Percentiles rank a stretch among this genome's conserved stretches.
phyloP scores from a whole-genome alignment of 768 basidiomycete genomes.

The Lactarius sanguifluus region DNA sequence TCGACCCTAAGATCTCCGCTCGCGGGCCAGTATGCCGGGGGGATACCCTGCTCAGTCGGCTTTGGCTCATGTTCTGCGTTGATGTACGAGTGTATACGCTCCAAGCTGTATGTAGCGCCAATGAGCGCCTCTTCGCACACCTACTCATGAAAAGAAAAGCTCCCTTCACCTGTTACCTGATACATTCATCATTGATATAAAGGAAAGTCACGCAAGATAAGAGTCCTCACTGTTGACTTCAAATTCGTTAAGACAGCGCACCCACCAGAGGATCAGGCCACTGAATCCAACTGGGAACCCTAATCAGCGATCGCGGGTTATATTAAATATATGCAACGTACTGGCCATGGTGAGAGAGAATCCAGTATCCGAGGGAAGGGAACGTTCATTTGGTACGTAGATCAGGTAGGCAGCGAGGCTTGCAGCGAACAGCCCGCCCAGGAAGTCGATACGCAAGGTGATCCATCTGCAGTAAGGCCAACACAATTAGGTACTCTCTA shows the following conservation, averaged over 20 bases:
- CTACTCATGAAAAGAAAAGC: conserved; percentile 1
- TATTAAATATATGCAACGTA: conserved; percentile 39
- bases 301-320: too few relatives aligned
- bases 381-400: conserved; percentile 41
- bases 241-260: too few relatives aligned
- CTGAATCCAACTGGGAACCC: too few relatives aligned
- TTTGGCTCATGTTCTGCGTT: conserved; percentile 56
- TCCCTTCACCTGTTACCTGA: conserved; percentile 35
- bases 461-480: conserved; percentile 41
- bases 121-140: conserved; percentile 5
- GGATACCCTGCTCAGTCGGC: conserved; percentile 42
- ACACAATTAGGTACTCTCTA: neutral
- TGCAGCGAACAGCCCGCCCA: conserved; percentile 53
- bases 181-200: neutral
- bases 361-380: conserved; percentile 40
- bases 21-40: conserved; percentile 65
- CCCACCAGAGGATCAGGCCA: too few relatives aligned
- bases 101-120: conserved; percentile 38
- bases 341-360: conserved; percentile 45
- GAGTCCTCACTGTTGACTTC: too few relatives aligned
- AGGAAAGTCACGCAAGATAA: too few relatives aligned
- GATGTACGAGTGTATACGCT: conserved; percentile 55
- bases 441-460: conserved; percentile 52
- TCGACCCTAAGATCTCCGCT: conserved; percentile 54
- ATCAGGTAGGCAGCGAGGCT: conserved; percentile 54